These are phyloP conservation scores for Keithomyces neogunnii DNA, from an alignment of 2,329 filamentous ascomycete species.

Conservation along the genomic window DNA sequence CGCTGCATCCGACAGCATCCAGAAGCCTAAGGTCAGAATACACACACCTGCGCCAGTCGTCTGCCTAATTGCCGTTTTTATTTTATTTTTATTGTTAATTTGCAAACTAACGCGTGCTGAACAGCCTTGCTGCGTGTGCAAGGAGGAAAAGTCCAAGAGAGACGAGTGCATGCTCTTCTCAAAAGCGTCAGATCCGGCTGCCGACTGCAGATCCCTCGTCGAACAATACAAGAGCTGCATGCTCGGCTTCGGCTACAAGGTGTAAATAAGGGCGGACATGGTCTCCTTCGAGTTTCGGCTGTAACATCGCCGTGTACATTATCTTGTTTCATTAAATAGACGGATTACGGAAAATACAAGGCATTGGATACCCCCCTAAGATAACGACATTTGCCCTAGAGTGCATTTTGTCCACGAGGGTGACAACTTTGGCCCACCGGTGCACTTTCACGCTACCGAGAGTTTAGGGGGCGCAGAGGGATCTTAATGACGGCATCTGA, in stretches of 20 bases:
- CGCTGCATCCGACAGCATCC: slow-evolving; percentile 21
- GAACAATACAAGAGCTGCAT: slow-evolving; percentile 86
- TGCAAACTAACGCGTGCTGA: background rate
- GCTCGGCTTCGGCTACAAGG: slow-evolving; percentile 83
- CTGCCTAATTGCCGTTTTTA: background rate
- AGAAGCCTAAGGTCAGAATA: slow-evolving; percentile 34
- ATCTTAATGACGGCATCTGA: background rate
- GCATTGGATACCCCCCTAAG: slow-evolving; percentile 2
- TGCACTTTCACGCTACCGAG: background rate
- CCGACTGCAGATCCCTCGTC: slow-evolving; percentile 76
- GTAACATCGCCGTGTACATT: slow-evolving; percentile 14
- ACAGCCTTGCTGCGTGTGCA: slow-evolving; percentile 96
- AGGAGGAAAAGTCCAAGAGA: slow-evolving; percentile 80
- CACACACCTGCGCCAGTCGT: no score
- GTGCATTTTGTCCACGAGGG: background rate
- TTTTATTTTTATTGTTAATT: background rate
- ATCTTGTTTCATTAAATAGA: slow-evolving; percentile 9
- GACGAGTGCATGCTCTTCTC: slow-evolving; percentile 99
- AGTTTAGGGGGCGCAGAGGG: background rate
- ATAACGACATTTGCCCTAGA: background rate
- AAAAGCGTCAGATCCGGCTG: slow-evolving; percentile 68
- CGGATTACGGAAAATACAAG: slow-evolving; percentile 8
- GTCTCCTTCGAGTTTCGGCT: background rate
- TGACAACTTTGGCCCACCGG: background rate
- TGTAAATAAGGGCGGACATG: slow-evolving; percentile 25